A percentile compares a stretch with the other conserved stretches of the same genome.
phyloP scores from a whole-genome alignment of 148 eudicot species.

The Mesembryanthemum crystallinum region DNA sequence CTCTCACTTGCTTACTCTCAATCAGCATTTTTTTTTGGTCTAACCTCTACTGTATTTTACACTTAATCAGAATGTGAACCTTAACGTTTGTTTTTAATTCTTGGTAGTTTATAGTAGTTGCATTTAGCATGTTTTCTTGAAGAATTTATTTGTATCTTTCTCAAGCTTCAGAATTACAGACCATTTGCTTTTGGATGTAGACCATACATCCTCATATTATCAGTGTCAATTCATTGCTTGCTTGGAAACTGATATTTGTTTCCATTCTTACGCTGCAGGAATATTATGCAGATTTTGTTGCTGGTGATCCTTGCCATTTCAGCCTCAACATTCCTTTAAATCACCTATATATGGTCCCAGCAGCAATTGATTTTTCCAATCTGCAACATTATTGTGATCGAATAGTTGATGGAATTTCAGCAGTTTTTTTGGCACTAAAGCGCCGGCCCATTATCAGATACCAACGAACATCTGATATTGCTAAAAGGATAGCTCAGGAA shows the following conservation, averaged over 20 bases:
- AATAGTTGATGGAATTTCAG: constrained; percentile 87
- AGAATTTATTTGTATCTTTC: neutral
- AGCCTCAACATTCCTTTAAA: constrained; percentile 67
- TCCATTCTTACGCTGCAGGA: constrained; percentile 52
- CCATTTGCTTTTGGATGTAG: neutral
- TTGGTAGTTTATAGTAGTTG: neutral
- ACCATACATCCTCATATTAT: neutral
- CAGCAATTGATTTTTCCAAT: constrained; percentile 71
- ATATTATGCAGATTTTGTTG: constrained; percentile 88
- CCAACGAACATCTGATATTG: constrained; percentile 88
- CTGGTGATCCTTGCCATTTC: constrained; percentile 82
- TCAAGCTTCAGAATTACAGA: neutral
- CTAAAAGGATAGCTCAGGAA: constrained; percentile 88
- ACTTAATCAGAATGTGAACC: neutral
- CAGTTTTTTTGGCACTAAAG: constrained; percentile 77
- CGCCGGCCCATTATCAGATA: constrained; percentile 86
- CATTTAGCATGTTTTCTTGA: neutral
- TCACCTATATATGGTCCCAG: constrained; percentile 92
- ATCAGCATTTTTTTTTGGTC: too few relatives aligned
- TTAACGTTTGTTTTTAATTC: neutral
- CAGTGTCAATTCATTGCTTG: neutral
- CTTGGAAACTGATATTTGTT: constrained; percentile 9
- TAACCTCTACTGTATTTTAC: too few relatives aligned
- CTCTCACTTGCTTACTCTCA: too few relatives aligned
- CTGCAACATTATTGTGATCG: constrained; percentile 80